These are phyloP conservation scores for Pleodorina starrii DNA, from an alignment of 139 green algal species.

Conservation along the genomic window DNA sequence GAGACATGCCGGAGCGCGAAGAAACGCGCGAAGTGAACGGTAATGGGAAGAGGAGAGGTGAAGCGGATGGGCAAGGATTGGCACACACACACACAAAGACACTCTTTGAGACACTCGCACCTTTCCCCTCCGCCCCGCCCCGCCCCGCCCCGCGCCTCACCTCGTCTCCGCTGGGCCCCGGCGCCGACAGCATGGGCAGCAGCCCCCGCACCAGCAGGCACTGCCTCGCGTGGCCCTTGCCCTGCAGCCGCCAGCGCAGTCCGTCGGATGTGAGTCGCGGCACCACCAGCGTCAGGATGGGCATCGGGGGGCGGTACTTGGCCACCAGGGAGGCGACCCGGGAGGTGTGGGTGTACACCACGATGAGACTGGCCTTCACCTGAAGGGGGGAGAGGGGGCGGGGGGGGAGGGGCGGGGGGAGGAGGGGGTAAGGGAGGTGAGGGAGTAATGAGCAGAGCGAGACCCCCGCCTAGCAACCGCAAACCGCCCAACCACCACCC, in stretches of 20 bases:
- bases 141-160: too few relatives aligned
- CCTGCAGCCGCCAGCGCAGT: slow-evolving; percentile 49
- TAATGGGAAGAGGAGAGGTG: too few relatives aligned
- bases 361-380: slow-evolving; percentile 80
- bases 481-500: background rate
- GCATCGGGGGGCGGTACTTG: slow-evolving; percentile 87
- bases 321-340: slow-evolving; percentile 84
- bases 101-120: too few relatives aligned
- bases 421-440: background rate
- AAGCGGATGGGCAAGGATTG: too few relatives aligned
- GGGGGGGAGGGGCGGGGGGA: background rate
- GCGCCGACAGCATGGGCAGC: slow-evolving; percentile 86
- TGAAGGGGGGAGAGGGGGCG: background rate
- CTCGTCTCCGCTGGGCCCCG: slow-evolving; percentile 70
- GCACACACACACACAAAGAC: too few relatives aligned
- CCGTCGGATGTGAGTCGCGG: slow-evolving; percentile 62
- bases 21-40: too few relatives aligned
- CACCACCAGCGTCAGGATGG: slow-evolving; percentile 93
- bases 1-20: too few relatives aligned
- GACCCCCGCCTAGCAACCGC: background rate
- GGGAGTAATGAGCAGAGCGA: background rate
- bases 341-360: slow-evolving; percentile 85
- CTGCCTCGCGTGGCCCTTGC: slow-evolving; percentile 75
- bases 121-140: too few relatives aligned
- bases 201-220: slow-evolving; percentile 83